Evolutionary conservation across 352 stramenopile genomes (phyloP), one percentile per base, ranked within the genome.

Genomic region (Globisporangium viniferum): DNA sequence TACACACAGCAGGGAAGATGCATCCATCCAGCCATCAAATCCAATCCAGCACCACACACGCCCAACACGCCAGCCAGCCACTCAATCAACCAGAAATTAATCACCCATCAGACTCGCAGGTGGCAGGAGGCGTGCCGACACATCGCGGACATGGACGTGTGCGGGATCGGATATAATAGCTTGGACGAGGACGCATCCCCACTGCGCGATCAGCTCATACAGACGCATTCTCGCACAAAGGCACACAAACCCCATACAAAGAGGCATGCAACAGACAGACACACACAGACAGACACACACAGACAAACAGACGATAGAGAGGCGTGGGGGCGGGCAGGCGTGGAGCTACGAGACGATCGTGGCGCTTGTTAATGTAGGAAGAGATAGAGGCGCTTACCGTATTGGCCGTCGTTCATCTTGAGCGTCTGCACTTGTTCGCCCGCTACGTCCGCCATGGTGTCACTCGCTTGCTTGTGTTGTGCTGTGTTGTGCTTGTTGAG

Each of bases 381-480:
- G 8, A 48, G 20, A 46, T 22, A 36, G 14, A 57, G 39, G 15
- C 18, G 58, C 72, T 48, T 73, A 88, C 79, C 78, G 60, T 71
- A 71, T 66, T 77, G 68, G 15, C 72, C 72, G 44, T 77, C 71
- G 77, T 79, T 82, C 68, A 79, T 83, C 76, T 84, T 81, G 63
- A 88, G 80, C 54, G 78, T 86, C 70, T 82, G 78, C 53, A 86
- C 76, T 57, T 73, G 53, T 24, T 69, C 56, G 35, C 54, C 54
- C 15, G 63, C 22, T 27, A 15, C 8, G 59, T 71, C 63, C 12
- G 67, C 44, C 67, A 73, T 73, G 31, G 27, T 56, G 31, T 46
- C 39, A 10, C 35, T 53, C 24, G 15, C 35, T 41, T 41, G 33
- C 9, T 51, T 24, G 8, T 57, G 59, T 9, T 46, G 48, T 29